Evolutionary conservation across 805 yeast species (phyloP).

Genomic region (Schwanniomyces polymorphus): DNA sequence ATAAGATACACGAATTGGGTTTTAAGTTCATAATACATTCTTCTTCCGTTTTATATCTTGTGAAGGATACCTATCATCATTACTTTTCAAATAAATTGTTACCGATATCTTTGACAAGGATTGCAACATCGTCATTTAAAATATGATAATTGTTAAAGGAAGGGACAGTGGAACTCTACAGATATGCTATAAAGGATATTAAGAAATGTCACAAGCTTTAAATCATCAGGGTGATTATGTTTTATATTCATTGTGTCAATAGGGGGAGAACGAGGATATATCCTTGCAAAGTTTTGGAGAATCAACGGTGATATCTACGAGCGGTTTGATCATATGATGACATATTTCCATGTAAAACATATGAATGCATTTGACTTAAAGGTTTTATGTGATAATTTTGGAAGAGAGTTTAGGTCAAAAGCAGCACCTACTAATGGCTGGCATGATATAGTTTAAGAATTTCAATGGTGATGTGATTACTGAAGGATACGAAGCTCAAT

Average conservation of each 20-base stretch:
- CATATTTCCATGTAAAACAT: slow-evolving; percentile 25
- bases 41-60: slow-evolving; percentile 30
- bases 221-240: slow-evolving; percentile 23
- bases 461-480: slow-evolving; percentile 23
- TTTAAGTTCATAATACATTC: slow-evolving; percentile 30
- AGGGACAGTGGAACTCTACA: slow-evolving; percentile 23
- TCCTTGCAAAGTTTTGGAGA: slow-evolving; percentile 27
- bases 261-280: slow-evolving; percentile 33
- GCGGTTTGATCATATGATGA: slow-evolving; percentile 13
- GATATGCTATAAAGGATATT: slow-evolving; percentile 21
- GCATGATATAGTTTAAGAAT: slow-evolving; percentile 28
- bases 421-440: slow-evolving; percentile 17
- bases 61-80: slow-evolving; percentile 27
- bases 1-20: slow-evolving; percentile 20
- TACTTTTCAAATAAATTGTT: slow-evolving; percentile 23
- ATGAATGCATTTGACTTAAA: slow-evolving; percentile 17
- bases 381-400: slow-evolving; percentile 23
- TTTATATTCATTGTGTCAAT: slow-evolving; percentile 26
- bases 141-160: slow-evolving; percentile 28
- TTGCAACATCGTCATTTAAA: slow-evolving; percentile 27
- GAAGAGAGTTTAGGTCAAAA: slow-evolving; percentile 24
- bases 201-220: slow-evolving; percentile 25
- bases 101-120: slow-evolving; percentile 20
- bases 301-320: slow-evolving; percentile 24
- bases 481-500: slow-evolving; percentile 25